These are phyloP conservation scores for Sequoia sempervirens DNA, from an alignment of 75 land plant species.

Conservation along the genomic window DNA sequence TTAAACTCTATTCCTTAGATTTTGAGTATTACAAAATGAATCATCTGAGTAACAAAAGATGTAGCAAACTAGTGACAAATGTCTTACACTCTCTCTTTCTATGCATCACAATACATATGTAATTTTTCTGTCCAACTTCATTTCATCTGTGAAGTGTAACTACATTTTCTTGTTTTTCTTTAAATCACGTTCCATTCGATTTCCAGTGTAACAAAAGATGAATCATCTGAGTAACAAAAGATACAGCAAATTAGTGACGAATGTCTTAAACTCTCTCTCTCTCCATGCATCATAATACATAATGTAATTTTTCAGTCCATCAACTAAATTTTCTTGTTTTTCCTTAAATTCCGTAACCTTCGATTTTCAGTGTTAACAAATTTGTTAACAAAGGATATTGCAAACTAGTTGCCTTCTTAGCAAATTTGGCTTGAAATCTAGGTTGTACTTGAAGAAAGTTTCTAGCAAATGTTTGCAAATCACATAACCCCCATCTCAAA, in stretches of 20 bases:
- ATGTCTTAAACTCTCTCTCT: no score
- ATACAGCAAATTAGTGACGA: background rate
- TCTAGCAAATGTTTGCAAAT: background rate
- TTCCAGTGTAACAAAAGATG: background rate
- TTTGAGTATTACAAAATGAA: background rate
- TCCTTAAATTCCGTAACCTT: background rate
- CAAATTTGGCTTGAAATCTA: background rate
- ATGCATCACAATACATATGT: background rate
- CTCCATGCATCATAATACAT: background rate
- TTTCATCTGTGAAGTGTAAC: background rate
- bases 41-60: background rate
- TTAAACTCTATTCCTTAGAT: background rate
- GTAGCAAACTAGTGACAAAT: background rate
- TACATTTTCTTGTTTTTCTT: background rate
- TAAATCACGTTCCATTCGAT: background rate
- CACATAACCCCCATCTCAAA: background rate
- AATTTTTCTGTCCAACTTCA: background rate
- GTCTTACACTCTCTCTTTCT: background rate
- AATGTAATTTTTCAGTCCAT: background rate
- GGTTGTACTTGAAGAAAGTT: background rate
- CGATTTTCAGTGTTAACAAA: background rate
- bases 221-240: background rate
- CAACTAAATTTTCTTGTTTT: background rate
- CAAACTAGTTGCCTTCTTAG: background rate
- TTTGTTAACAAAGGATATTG: background rate